Conservation (phyloP, 2,329 filamentous ascomycete species). For the Paraphaeosphaeria minitans region DNA sequence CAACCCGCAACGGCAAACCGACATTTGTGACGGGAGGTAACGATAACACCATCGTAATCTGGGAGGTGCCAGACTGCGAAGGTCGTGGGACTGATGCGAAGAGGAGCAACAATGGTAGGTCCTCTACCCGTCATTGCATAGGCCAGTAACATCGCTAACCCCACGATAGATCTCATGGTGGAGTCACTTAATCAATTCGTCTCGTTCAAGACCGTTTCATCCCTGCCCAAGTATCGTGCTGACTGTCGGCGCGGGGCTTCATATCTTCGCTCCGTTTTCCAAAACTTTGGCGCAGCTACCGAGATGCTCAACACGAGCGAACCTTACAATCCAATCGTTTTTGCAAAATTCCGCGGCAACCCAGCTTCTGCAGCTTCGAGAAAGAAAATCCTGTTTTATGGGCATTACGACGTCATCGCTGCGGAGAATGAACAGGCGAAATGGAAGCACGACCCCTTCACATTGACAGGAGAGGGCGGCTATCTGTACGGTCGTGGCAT, state of each 20-base stretch:
- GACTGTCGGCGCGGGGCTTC: slow-evolving; percentile 93
- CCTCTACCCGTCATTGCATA: slow-evolving; percentile 4
- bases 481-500: slow-evolving; percentile 96
- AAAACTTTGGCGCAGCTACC: slow-evolving; percentile 79
- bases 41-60: slow-evolving; percentile 86
- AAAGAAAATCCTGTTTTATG: slow-evolving; percentile 94
- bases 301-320: slow-evolving; percentile 86
- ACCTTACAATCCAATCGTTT: slow-evolving; percentile 86
- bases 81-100: slow-evolving; percentile 51
- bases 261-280: slow-evolving; percentile 87
- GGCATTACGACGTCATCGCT: slow-evolving; percentile 95
- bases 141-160: slow-evolving; percentile 25
- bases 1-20: slow-evolving; percentile 70
- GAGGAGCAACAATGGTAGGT: slow-evolving; percentile 62
- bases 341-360: slow-evolving; percentile 83
- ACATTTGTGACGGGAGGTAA: slow-evolving; percentile 95
- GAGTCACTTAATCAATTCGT: slow-evolving; percentile 79
- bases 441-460: slow-evolving; percentile 88
- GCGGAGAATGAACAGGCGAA: slow-evolving; percentile 81
- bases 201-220: slow-evolving; percentile 89
- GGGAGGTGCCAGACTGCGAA: slow-evolving; percentile 71
- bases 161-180: slow-evolving; percentile 61
- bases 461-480: slow-evolving; percentile 85
- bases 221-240: slow-evolving; percentile 80
- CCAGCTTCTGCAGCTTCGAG: slow-evolving; percentile 67